Evolutionary conservation across 345 rosid genomes (phyloP).

Genomic region (Populus davidiana): DNA sequence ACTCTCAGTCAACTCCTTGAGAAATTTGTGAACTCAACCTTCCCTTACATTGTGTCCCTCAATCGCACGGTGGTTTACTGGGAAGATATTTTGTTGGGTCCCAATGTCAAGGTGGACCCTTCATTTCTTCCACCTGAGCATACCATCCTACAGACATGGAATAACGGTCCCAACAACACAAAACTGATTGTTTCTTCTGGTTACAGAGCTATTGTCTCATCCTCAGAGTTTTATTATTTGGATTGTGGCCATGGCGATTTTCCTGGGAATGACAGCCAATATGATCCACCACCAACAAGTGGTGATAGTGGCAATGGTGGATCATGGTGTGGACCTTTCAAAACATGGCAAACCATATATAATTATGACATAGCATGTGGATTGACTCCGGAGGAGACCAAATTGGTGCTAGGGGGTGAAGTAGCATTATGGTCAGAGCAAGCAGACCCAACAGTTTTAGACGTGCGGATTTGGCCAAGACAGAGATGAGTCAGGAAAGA

Average conservation of each 20-base stretch:
- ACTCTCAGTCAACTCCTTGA: slow-evolving; percentile 67
- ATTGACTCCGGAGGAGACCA: slow-evolving; percentile 59
- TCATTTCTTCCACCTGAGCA: slow-evolving; percentile 52
- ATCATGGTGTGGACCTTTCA: slow-evolving; percentile 86
- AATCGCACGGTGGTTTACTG: slow-evolving; percentile 79
- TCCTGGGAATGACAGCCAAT: slow-evolving; percentile 67
- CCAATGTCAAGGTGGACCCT: slow-evolving; percentile 44
- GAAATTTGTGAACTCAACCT: slow-evolving; percentile 51
- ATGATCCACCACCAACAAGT: slow-evolving; percentile 37
- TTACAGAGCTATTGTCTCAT: slow-evolving; percentile 72
- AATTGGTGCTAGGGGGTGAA: slow-evolving; percentile 80
- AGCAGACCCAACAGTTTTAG: slow-evolving; percentile 65
- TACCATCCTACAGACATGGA: slow-evolving; percentile 84
- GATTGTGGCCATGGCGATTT: slow-evolving; percentile 82
- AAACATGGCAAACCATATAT: slow-evolving; percentile 87
- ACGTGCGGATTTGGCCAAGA: slow-evolving; percentile 80
- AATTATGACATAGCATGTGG: slow-evolving; percentile 74
- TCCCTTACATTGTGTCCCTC: slow-evolving; percentile 58
- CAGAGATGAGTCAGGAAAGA: slow-evolving; percentile 54
- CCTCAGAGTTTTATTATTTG: slow-evolving; percentile 76
- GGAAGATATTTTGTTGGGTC: slow-evolving; percentile 71
- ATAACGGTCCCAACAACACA: slow-evolving; percentile 62
- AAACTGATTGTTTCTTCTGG: slow-evolving; percentile 67
- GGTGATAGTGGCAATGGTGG: slow-evolving; percentile 34
- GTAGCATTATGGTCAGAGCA: slow-evolving; percentile 97